Evolutionary conservation across 192 early-diverging fungal species (phyloP).

Genomic region (Mortierella hygrophila): DNA sequence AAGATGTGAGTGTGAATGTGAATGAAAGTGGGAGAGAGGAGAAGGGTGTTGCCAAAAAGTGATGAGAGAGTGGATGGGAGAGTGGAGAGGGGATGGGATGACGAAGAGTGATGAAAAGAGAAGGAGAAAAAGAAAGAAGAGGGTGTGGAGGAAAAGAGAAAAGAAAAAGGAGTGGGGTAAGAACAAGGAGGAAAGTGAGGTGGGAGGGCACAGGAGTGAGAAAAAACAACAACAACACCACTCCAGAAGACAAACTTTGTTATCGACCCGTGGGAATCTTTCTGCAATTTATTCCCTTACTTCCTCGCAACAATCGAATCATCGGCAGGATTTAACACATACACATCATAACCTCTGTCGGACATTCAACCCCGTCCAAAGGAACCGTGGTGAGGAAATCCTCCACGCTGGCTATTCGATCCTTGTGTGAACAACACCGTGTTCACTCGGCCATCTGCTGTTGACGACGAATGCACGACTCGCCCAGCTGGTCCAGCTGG

Average conservation of each 20-base stretch:
- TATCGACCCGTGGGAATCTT: neutral
- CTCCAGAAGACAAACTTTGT: neutral
- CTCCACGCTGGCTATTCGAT: neutral
- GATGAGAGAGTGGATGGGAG: neutral
- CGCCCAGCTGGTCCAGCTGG: neutral
- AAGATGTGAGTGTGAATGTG: neutral
- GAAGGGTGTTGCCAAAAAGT: neutral
- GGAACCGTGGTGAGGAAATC: neutral
- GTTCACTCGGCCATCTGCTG: neutral
- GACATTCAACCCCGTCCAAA: neutral
- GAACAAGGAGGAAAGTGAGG: conserved; percentile 1
- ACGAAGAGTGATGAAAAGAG: neutral
- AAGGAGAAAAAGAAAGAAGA: neutral
- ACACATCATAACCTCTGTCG: neutral
- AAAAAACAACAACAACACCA: neutral
- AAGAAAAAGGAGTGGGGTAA: conserved; percentile 1
- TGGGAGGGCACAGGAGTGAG: neutral
- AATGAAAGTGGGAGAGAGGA: conserved; percentile 1
- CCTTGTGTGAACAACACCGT: neutral
- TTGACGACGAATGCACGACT: too few relatives aligned
- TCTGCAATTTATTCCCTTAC: neutral
- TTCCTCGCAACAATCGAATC: neutral
- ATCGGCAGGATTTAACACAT: neutral
- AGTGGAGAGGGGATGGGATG: conserved; percentile 9
- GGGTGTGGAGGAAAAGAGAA: neutral